Base-by-base conservation (phyloP, 140 eudicot species). In the Flaveria floridana region DNA sequence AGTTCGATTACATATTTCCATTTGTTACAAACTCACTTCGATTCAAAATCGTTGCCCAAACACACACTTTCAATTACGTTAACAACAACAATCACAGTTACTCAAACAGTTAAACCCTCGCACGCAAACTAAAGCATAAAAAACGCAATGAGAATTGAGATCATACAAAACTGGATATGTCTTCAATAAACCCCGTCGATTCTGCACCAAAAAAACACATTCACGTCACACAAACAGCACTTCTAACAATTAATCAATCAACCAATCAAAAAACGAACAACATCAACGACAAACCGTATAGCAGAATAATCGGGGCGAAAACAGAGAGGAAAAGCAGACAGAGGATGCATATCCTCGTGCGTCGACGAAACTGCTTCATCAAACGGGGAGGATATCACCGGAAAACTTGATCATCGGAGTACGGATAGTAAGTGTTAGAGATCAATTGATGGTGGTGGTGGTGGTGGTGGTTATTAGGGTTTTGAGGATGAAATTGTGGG, bases 331-430 rank as follows among this genome's bases (percentile, higher is more conserved):
- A 80, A 1, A 95, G 95, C 63, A 91, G 65, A 34, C 83, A 91
- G 90, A 95, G 96, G 91, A 95, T 88, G 76, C 82, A 85, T 69
- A 85, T 95, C 97, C 99, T 89, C 86, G 93, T 84, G 71, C 89
- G 79, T 76, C 82, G 85, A 14, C 85, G 87, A 68, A 84, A 77
- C 69, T 72, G 79, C 95, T 78, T 88, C 99, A 90, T 93, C 84
- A 75, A 85, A 70, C 23, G 23, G 21, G 21, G 26, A n/a, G 50
- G 44, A 67, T 2, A 44, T 8, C 26, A 14, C 6, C 41, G 15
- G 37, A 1, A 21, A 47, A 64, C 7, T 73, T 66, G 51, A 78
- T 81, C 85, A 76, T 77, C 50, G 47, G 25, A 70, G 65, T 42
- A 16, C 37, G 9, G 74, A 65, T 61, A 4, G 68, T 28, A 14